phyloP scores from a whole-genome alignment of 2,329 filamentous ascomycete species.

The Pseudogymnoascus sp. region DNA sequence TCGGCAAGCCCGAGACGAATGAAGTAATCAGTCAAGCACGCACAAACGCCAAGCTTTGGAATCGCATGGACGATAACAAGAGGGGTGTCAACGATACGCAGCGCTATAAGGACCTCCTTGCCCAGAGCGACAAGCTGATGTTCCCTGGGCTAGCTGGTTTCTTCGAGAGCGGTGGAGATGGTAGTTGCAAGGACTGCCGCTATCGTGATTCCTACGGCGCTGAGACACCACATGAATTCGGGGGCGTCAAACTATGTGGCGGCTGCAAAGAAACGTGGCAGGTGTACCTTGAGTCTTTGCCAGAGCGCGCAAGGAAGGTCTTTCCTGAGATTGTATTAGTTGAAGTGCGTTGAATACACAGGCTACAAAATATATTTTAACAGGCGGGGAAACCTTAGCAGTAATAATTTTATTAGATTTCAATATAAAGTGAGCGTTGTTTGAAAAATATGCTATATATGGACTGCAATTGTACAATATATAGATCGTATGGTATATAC shows the following conservation, averaged over 20 bases:
- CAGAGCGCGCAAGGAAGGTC: not conserved
- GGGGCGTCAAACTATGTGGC: no score
- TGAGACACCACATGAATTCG: no score
- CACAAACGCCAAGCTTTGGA: slow-evolving; percentile 28
- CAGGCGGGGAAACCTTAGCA: not conserved
- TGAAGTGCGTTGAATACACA: not conserved
- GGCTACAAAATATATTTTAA: no score
- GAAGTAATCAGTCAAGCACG: slow-evolving; percentile 20
- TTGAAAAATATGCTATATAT: not conserved
- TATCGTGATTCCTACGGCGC: no score
- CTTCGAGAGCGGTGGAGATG: slow-evolving; percentile 9
- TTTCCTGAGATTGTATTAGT: not conserved
- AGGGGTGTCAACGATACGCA: not conserved
- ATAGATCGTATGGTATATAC: not conserved
- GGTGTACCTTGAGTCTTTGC: not conserved
- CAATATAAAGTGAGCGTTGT: not conserved
- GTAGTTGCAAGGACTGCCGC: no score
- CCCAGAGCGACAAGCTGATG: slow-evolving; percentile 14
- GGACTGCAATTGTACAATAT: not conserved
- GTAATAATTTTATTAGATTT: not conserved
- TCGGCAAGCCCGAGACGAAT: slow-evolving; percentile 24
- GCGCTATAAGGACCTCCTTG: slow-evolving; percentile 13
- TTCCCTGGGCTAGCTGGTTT: slow-evolving; percentile 14
- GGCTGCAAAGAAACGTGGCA: no score
- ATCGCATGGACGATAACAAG: slow-evolving; percentile 20